A percentile compares a stretch with the other conserved stretches of the same genome.
Evolutionary conservation across 441 rosid genomes (phyloP).

Genomic region (Iberis amara): DNA sequence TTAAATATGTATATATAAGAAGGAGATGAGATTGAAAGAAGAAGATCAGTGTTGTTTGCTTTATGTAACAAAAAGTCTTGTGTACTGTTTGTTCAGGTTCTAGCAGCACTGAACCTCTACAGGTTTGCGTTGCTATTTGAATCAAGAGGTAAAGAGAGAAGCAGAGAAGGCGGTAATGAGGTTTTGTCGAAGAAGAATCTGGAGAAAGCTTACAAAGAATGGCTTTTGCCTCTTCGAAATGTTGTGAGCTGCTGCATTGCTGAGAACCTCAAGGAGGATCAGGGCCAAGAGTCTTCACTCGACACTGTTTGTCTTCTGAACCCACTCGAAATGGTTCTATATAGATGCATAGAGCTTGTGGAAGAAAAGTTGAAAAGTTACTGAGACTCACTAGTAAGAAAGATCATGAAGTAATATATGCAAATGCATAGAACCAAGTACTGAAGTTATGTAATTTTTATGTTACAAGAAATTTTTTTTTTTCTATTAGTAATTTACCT

Average conservation of each 20-base stretch:
- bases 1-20: background rate
- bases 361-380: conserved; percentile 50
- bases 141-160: conserved; percentile 45
- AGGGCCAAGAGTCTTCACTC: conserved; percentile 21
- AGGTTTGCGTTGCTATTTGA: conserved; percentile 59
- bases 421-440: too few relatives aligned
- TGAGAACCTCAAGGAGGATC: conserved; percentile 39
- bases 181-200: conserved; percentile 49
- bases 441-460: too few relatives aligned
- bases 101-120: conserved; percentile 79
- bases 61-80: background rate
- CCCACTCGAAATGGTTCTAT: conserved; percentile 63
- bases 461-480: too few relatives aligned
- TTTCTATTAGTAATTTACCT: too few relatives aligned
- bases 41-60: too few relatives aligned
- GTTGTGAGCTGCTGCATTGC: conserved; percentile 47
- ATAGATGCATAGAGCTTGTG: conserved; percentile 83
- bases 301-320: conserved; percentile 44
- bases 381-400: background rate
- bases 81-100: conserved; percentile 45
- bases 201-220: conserved; percentile 56
- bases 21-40: too few relatives aligned
- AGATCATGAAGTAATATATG: too few relatives aligned
- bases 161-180: conserved; percentile 38
- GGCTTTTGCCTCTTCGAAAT: conserved; percentile 77